phyloP scores from a whole-genome alignment of 176 grass and related monocot genomes.

The Carex littledalei region DNA sequence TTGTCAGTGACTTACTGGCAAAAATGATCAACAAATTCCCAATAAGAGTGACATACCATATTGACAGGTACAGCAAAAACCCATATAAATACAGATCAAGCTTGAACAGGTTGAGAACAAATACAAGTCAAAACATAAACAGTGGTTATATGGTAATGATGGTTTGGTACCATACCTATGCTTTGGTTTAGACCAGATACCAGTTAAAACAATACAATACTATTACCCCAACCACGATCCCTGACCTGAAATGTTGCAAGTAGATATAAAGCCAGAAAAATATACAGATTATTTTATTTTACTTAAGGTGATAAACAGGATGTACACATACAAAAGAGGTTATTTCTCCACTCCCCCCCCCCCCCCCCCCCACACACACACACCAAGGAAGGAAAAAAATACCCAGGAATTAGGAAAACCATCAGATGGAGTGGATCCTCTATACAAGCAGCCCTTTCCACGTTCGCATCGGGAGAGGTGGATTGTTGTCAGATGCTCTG shows the following conservation, averaged over 20 bases:
- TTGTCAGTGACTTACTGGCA: neutral
- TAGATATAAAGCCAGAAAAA: neutral
- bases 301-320: neutral
- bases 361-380: no score
- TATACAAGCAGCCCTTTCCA: slow-evolving; percentile 82
- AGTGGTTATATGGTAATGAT: neutral
- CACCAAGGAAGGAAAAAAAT: slow-evolving; percentile 15
- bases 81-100: neutral
- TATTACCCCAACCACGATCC: neutral
- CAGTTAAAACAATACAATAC: neutral
- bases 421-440: slow-evolving; percentile 76
- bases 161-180: neutral
- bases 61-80: neutral
- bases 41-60: neutral
- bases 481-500: slow-evolving; percentile 83
- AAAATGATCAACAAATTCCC: neutral
- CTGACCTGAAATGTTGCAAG: neutral
- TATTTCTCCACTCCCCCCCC: no score
- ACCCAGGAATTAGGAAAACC: slow-evolving; percentile 95
- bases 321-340: neutral
- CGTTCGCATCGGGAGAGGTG: slow-evolving; percentile 77
- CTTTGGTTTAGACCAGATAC: neutral
- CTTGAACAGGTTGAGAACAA: neutral
- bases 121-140: neutral
- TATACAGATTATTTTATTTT: neutral